phyloP scores from a whole-genome alignment of 306 rosid genomes.

The Casuarina cunninghamiana region DNA sequence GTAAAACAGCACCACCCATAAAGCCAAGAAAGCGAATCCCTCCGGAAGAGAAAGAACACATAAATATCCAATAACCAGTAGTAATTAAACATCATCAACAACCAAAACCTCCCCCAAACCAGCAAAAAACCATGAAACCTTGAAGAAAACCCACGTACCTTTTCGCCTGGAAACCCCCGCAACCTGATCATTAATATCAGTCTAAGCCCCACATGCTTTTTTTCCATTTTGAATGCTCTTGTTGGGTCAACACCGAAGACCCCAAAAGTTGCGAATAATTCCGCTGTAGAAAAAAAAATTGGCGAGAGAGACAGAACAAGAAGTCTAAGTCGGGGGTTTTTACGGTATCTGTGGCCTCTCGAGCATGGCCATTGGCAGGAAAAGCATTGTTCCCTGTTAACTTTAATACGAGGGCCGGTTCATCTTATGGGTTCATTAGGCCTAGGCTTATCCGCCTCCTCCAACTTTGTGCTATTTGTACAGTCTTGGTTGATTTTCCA shows the following conservation, averaged over 20 bases:
- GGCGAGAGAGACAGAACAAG: neutral
- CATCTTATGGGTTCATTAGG: neutral
- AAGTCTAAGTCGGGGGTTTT: neutral
- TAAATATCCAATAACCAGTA: neutral
- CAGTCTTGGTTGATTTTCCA: neutral
- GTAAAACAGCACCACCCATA: neutral
- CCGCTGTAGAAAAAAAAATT: neutral
- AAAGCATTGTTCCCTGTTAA: neutral
- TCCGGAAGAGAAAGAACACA: neutral
- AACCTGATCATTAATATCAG: neutral
- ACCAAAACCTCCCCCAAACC: neutral
- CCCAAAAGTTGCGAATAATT: no score
- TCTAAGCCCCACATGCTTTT: neutral
- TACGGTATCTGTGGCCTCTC: neutral
- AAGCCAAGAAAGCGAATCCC: neutral
- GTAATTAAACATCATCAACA: neutral
- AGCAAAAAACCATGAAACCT: neutral
- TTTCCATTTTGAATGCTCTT: neutral
- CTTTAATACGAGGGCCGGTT: neutral
- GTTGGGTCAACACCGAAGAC: neutral
- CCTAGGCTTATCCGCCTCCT: neutral
- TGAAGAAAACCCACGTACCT: conserved; percentile 3
- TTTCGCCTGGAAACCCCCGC: neutral
- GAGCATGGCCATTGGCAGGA: neutral
- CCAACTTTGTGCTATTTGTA: neutral